Evolutionary conservation across 176 grass and related monocot species (phyloP).

Genomic region (Lolium perenne): DNA sequence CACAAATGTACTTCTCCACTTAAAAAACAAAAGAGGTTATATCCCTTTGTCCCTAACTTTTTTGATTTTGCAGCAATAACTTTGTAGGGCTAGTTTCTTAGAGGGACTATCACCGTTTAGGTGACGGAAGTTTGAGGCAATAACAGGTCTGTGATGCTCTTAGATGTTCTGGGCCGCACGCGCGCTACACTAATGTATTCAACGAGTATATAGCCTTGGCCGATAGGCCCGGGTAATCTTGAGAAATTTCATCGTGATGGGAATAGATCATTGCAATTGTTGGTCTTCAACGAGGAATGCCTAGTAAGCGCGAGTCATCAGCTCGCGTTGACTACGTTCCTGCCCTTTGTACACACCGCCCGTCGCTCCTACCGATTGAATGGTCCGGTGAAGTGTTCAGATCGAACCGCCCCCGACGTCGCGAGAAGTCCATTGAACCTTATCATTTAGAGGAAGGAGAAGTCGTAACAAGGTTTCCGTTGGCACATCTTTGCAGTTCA

Average conservation of each 20-base stretch:
- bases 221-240: conserved; percentile 72
- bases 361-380: too few species aligned
- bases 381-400: too few species aligned
- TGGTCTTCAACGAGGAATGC: conserved; percentile 90
- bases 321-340: too few species aligned
- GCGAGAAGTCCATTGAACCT: conserved; percentile 43
- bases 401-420: neutral
- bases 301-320: conserved; percentile 70
- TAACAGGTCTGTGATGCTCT: conserved; percentile 80
- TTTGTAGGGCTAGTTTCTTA: too few species aligned
- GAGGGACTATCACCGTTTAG: neutral
- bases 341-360: too few species aligned
- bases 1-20: too few species aligned
- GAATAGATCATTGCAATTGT: conserved; percentile 96
- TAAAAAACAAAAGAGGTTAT: too few species aligned
- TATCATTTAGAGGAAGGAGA: conserved; percentile 68
- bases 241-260: conserved; percentile 85
- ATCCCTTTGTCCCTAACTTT: too few species aligned
- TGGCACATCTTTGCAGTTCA: too few species aligned
- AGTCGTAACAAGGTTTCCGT: conserved; percentile 62
- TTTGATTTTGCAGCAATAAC: too few species aligned
- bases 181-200: conserved; percentile 57
- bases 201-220: conserved; percentile 81
- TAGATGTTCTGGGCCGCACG: conserved; percentile 80
- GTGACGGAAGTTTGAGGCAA: conserved; percentile 77